Percentiles rank a stretch among this genome's conserved stretches.
Evolutionary conservation across 345 rosid species (phyloP).

Genomic region (Physaria fendleri): DNA sequence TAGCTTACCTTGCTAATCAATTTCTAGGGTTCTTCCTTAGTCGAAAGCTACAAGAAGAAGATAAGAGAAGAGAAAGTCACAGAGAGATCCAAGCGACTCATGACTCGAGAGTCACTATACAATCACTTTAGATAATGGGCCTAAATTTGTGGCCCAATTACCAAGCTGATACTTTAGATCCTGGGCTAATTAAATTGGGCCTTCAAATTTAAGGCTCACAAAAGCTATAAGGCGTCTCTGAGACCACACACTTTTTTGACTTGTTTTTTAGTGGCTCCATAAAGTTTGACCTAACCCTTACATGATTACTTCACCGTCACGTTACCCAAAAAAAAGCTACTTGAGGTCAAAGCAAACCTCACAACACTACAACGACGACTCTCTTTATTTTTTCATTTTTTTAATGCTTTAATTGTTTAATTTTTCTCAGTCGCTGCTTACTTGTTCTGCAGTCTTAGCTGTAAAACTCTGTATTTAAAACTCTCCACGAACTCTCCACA

Average conservation of each 20-base stretch:
- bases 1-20: too few species aligned
- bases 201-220: too few species aligned
- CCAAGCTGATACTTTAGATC: too few species aligned
- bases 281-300: conserved; percentile 26
- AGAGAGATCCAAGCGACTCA: too few species aligned
- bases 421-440: conserved; percentile 18
- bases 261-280: conserved; percentile 33
- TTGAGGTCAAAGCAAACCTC: conserved; percentile 34
- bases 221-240: background rate
- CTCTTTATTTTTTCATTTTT: background rate
- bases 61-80: too few species aligned
- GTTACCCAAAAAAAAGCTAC: conserved; percentile 33
- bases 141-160: too few species aligned
- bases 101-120: too few species aligned
- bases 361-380: conserved; percentile 30
- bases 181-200: too few species aligned
- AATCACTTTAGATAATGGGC: too few species aligned
- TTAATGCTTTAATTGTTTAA: background rate
- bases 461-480: conserved; percentile 17
- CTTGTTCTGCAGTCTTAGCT: conserved; percentile 31
- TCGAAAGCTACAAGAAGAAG: too few species aligned
- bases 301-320: conserved; percentile 27
- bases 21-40: too few species aligned
- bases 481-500: conserved; percentile 34
- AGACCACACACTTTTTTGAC: conserved; percentile 29